Base-by-base conservation (phyloP, 164 flowering plant genomes). In the Liquidambar formosana region DNA sequence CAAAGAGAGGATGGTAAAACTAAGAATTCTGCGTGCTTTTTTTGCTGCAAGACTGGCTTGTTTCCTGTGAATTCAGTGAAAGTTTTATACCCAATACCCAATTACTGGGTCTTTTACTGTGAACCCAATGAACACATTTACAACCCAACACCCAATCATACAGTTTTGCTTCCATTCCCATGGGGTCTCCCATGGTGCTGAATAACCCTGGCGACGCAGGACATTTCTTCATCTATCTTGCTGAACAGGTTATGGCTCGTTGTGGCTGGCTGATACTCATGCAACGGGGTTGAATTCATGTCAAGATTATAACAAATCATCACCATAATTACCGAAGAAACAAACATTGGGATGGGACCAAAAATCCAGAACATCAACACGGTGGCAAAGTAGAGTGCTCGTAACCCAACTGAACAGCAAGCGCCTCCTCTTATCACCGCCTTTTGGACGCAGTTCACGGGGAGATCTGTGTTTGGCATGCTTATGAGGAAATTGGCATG, bases 401-500 rank as follows among this genome's bases (percentile, higher is more conserved):
- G 67, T 4, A 86, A 69, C 2, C 94, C 93, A n/a, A 83, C 57
- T 12, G 78, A 67, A 88, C 88, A 88, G 75, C 78, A 89, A 56
- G 65, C 64, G 53, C 85, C 67, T 21, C 86, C 97, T 46, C 76
- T 69, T n/a, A 88, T 81, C 43, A 87, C 82, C 15, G 83, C 84
- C 22, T 65, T 71, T 67, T 82, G 72, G 9, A 83, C 83, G 47
- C 73, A 77, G 5, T 44, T 54, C 44, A 71, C 80, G 4, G 93
- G 93, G 1, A 88, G 66, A 10, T 84, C 83, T 14, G 80, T 53
- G 49, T 74, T 66, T n/a, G 90, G 92, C 67, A 81, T 88, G 78
- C 82, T 92, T 27, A 89, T 78, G 25, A 88, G 85, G 79, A 79
- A 83, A 64, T 71, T 87, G 18, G 90, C 92, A 26, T 84, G 90